These are phyloP conservation scores for Themeda triandra DNA, from an alignment of 176 grass and related monocot species.

Conservation along the genomic window DNA sequence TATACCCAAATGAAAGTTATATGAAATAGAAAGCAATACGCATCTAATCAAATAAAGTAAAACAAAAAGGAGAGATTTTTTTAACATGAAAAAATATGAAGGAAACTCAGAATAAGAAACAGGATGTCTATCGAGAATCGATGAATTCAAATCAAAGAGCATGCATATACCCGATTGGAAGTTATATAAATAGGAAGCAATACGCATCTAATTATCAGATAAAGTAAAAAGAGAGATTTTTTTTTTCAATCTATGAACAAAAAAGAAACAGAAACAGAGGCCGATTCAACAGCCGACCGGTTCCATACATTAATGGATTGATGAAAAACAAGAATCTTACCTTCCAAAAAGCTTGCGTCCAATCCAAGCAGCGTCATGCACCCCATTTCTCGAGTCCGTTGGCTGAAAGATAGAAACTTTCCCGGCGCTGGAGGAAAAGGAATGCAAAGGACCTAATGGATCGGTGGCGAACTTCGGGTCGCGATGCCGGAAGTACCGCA, in stretches of 20 bases:
- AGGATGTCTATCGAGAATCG: constrained; percentile 3
- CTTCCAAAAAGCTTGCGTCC: constrained; percentile 32
- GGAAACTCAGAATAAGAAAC: background rate
- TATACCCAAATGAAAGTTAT: background rate
- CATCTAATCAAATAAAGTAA: constrained; percentile 20
- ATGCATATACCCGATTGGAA: background rate
- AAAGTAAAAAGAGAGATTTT: background rate
- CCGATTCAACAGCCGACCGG: constrained; percentile 15
- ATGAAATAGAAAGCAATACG: constrained; percentile 19
- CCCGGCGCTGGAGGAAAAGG: constrained; percentile 16
- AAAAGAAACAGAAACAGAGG: constrained; percentile 12
- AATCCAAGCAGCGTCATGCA: constrained; percentile 42
- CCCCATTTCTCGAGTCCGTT: constrained; percentile 26
- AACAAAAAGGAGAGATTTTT: background rate
- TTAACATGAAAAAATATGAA: background rate
- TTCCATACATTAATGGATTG: constrained; percentile 16
- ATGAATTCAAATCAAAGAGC: constrained; percentile 31
- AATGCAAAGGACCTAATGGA: constrained; percentile 17
- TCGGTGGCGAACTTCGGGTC: background rate
- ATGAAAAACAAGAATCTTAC: constrained; percentile 33
- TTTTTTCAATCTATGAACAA: background rate
- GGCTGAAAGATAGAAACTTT: constrained; percentile 20
- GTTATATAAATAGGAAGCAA: constrained; percentile 2
- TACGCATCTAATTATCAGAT: constrained; percentile 19
- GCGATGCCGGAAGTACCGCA: constrained; percentile 33